Base-by-base conservation (phyloP, 169 alveolate genomes). In the Plasmodium chabaudi region DNA sequence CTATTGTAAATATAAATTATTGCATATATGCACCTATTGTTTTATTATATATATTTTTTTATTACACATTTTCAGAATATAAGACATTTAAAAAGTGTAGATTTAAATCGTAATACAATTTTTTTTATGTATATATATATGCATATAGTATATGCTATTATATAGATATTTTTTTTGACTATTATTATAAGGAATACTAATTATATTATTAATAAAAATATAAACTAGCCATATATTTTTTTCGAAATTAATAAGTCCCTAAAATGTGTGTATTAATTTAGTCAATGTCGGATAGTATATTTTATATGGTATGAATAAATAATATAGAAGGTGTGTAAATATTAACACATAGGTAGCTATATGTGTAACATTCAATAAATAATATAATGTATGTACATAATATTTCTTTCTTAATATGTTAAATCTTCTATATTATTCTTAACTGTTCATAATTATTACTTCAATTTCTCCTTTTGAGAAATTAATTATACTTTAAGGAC, bases 321-420 rank as follows among this genome's bases (percentile, higher is more conserved):
- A 23, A 13, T 34, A 34, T 13, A 47, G 23, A 15, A 49, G 15
- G 63, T 51, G 25, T 15, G 46, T 46, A 53, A 25, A 65, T 61
- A 46, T 74, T 27, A 27, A 34, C 56, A 60, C 21, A 65, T 51
- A 13, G 19, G 67, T 63, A 55, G 63, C 71, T 73, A 73, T 46
- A 51, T 34, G 61, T 61, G 71, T 63, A 74, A 27, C 74, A 51
- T 65, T 61, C 42, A 34, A 34, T 34, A 34, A 34, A 34, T 34
- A 3, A 34, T 34, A 34, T 34, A 61, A 74, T 74, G 88, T 74
- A 74, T 59, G 56, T 74, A 74, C 88, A 72, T 72, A 73, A 57
- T 73, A 12, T 60, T 74, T 74, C 12, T 19, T 59, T 47, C 68
- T 44, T 23, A 17, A 39, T 44, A 61, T 17, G 42, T 47, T 5